Conservation (phyloP, 2,329 filamentous ascomycete genomes). For the Sclerotinia trifoliorum region DNA sequence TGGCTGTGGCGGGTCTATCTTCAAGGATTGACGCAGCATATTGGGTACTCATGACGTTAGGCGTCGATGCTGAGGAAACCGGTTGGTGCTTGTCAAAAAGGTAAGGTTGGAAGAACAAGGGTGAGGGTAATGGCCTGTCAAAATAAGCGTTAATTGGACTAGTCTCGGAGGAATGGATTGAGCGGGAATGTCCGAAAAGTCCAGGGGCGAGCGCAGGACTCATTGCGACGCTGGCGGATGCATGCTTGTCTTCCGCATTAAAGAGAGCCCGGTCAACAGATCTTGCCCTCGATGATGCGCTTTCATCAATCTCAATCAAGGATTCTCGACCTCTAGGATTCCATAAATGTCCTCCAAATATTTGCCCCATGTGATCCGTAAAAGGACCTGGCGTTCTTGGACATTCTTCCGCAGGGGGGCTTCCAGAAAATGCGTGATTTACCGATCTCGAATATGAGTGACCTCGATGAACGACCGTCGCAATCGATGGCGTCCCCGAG, state of each 20-base stretch:
- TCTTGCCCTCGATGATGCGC: conserved; percentile 52
- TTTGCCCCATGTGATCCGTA: conserved; percentile 35
- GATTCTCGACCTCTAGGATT: conserved; percentile 29
- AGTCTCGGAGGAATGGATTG: conserved; percentile 31
- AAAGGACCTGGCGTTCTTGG: conserved; percentile 31
- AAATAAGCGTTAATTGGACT: conserved; percentile 28
- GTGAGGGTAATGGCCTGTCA: conserved; percentile 35
- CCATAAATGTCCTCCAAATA: conserved; percentile 34
- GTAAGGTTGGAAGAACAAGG: conserved; percentile 36
- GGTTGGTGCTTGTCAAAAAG: conserved; percentile 32
- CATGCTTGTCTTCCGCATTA: conserved; percentile 61
- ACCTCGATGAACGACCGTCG: conserved; percentile 37
- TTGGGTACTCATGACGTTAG: conserved; percentile 30
- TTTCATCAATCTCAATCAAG: conserved; percentile 43
- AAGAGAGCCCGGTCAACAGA: conserved; percentile 64
- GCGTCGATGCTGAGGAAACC: conserved; percentile 33
- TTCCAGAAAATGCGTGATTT: conserved; percentile 28
- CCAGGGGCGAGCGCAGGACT: conserved; percentile 63
- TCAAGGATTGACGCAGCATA: conserved; percentile 42
- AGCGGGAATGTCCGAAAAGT: conserved; percentile 39
- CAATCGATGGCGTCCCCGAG: conserved; percentile 38
- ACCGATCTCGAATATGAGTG: conserved; percentile 42
- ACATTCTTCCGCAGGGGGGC: conserved; percentile 23
- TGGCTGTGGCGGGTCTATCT: conserved; percentile 50
- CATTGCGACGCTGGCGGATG: conserved; percentile 61